phyloP scores from a whole-genome alignment of 441 rosid genomes.

The Capsella rubella region DNA sequence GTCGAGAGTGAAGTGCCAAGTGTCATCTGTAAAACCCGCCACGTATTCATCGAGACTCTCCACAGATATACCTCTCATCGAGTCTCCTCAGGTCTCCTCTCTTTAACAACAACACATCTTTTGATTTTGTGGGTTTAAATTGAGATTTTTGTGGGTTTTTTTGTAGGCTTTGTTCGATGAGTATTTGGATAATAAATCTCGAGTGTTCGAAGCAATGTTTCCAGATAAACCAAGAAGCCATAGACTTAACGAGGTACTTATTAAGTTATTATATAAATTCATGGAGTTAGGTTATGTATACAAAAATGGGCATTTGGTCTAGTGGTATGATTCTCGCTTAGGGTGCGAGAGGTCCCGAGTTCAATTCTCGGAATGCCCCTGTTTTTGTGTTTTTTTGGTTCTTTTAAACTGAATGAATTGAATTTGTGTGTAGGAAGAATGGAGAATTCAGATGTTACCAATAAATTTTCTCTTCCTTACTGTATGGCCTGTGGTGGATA shows the following conservation, averaged over 20 bases:
- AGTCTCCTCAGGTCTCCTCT: conserved; percentile 74
- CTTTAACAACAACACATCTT: not conserved
- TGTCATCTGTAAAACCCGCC: conserved; percentile 54
- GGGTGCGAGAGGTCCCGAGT: conserved; percentile 93
- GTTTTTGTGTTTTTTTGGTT: conserved; percentile 21
- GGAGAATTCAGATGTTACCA: conserved; percentile 95
- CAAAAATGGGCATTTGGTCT: conserved; percentile 60
- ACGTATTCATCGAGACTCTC: conserved; percentile 71
- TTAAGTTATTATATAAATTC: conserved; percentile 43
- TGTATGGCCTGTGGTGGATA: conserved; percentile 81
- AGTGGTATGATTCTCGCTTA: conserved; percentile 92
- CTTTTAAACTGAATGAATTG: not conserved
- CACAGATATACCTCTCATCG: conserved; percentile 82
- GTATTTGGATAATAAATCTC: conserved; percentile 79
- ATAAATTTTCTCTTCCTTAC: conserved; percentile 73
- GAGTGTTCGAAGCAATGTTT: conserved; percentile 88
- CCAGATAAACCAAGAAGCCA: conserved; percentile 78
- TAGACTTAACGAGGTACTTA: conserved; percentile 65
- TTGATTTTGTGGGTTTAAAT: not conserved
- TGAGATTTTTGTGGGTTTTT: conserved; percentile 1
- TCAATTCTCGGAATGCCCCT: conserved; percentile 47
- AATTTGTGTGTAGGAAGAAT: conserved; percentile 61
- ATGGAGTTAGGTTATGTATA: conserved; percentile 35
- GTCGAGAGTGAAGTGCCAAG: conserved; percentile 36
- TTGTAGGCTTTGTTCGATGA: conserved; percentile 82